Conservation (phyloP, 1,139 yeast species). For the Taphrina flavorubra region DNA sequence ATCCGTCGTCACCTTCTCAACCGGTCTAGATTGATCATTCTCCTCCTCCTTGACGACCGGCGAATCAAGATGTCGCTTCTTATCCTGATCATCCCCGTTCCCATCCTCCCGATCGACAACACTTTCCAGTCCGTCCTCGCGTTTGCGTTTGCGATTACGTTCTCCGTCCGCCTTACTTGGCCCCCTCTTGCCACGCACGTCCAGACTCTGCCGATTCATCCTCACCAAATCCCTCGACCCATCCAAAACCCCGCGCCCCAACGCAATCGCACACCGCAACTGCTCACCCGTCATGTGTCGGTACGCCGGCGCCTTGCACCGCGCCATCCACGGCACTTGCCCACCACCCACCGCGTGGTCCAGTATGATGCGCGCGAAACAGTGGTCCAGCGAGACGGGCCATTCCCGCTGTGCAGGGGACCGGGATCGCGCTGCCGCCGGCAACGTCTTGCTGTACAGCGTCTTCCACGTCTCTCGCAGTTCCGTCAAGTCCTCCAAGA, state of each 20-base stretch:
- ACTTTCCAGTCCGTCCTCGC: too few species aligned
- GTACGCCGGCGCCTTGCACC: slow-evolving; percentile 28
- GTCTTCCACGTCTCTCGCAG: slow-evolving; percentile 9
- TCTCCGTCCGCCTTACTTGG: too few species aligned
- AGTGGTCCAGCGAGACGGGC: slow-evolving; percentile 30
- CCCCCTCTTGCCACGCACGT: slow-evolving; percentile 12
- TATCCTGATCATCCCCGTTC: background rate
- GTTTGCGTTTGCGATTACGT: too few species aligned
- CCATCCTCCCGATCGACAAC: too few species aligned
- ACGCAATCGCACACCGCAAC: slow-evolving; percentile 11
- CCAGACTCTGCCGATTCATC: slow-evolving; percentile 20
- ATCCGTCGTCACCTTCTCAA: too few species aligned
- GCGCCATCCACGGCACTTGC: slow-evolving; percentile 19
- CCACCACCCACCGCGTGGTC: slow-evolving; percentile 21
- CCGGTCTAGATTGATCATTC: too few species aligned
- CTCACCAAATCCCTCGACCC: background rate
- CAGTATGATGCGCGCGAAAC: slow-evolving; percentile 34
- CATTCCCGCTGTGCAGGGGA: background rate
- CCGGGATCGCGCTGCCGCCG: slow-evolving; percentile 8
- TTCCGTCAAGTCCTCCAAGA: background rate
- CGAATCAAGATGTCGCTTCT: background rate
- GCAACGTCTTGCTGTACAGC: slow-evolving; percentile 12
- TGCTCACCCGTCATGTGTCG: slow-evolving; percentile 13
- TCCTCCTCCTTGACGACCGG: too few species aligned
- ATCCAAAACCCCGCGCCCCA: slow-evolving; percentile 5